Conservation (phyloP, 352 stramenopile species). For the Phytophthora cajani region DNA sequence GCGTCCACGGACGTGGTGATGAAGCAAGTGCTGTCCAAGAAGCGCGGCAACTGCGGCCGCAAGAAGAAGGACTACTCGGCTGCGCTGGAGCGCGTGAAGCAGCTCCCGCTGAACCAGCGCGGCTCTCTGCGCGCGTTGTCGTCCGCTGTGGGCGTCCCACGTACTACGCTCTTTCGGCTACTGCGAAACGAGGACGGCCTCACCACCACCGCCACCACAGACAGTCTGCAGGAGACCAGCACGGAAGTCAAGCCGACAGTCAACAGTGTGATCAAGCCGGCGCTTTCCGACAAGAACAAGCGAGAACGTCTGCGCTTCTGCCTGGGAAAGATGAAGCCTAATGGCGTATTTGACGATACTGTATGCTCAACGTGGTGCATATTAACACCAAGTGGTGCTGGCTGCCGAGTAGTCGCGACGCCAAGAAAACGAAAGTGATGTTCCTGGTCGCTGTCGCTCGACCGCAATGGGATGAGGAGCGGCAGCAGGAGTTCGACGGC, state of each 20-base stretch:
- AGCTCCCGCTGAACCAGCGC: conserved; percentile 46
- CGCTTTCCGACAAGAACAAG: conserved; percentile 50
- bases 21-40: conserved; percentile 46
- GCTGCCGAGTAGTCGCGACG: conserved; percentile 28
- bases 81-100: conserved; percentile 40
- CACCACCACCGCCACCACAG: not conserved
- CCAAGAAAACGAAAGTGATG: conserved; percentile 50
- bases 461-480: conserved; percentile 45
- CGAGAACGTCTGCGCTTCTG: conserved; percentile 45
- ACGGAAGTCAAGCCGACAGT: conserved; percentile 25
- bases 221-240: conserved; percentile 15
- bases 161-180: conserved; percentile 48
- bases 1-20: conserved; percentile 33
- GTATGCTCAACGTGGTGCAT: conserved; percentile 54
- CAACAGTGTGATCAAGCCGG: conserved; percentile 41
- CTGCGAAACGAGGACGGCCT: conserved; percentile 35
- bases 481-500: conserved; percentile 44
- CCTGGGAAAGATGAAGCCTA: conserved; percentile 38
- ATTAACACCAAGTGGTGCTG: conserved; percentile 52
- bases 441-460: conserved; percentile 49
- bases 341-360: conserved; percentile 46
- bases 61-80: conserved; percentile 56
- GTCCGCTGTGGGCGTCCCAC: conserved; percentile 43
- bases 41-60: conserved; percentile 47
- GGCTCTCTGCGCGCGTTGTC: conserved; percentile 44